Evolutionary conservation across 768 basidiomycete species (phyloP).

Genomic region (Lentinula boryana): DNA sequence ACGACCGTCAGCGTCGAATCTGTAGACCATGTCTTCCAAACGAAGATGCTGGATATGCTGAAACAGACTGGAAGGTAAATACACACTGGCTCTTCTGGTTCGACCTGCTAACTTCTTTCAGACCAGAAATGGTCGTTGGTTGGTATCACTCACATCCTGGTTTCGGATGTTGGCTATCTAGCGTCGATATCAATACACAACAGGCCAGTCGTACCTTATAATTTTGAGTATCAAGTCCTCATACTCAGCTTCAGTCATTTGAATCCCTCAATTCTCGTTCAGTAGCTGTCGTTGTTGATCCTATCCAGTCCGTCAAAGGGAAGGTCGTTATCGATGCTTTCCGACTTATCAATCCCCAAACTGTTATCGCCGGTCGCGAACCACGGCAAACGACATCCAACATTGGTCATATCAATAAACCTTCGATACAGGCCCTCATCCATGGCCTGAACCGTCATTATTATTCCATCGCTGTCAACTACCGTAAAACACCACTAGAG

Average conservation of each 20-base stretch:
- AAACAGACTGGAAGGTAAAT: constrained; percentile 93
- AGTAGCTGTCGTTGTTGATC: constrained; percentile 96
- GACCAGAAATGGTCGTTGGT: constrained; percentile 97
- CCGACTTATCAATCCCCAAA: constrained; percentile 89
- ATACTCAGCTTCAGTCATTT: constrained; percentile 65
- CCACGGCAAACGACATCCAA: constrained; percentile 97
- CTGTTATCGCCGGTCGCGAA: constrained; percentile 87
- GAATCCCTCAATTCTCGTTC: constrained; percentile 90
- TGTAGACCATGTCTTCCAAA: constrained; percentile 97
- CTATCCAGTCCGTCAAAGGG: constrained; percentile 97
- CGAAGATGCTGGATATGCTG: constrained; percentile 97
- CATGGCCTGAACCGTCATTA: constrained; percentile 98
- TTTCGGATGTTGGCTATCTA: constrained; percentile 98
- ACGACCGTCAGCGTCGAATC: constrained; percentile 98
- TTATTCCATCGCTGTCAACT: constrained; percentile 96
- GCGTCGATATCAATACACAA: constrained; percentile 98
- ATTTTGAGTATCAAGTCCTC: constrained; percentile 12
- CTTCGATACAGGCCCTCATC: constrained; percentile 97
- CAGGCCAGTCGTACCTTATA: constrained; percentile 48
- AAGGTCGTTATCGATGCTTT: constrained; percentile 99
- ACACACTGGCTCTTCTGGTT: constrained; percentile 8
- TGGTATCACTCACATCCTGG: constrained; percentile 99
- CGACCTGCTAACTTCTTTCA: constrained; percentile 16
- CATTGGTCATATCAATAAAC: constrained; percentile 98
- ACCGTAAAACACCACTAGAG: constrained; percentile 96